phyloP scores from a whole-genome alignment of 2,329 filamentous ascomycete genomes.

The Fusarium redolens region DNA sequence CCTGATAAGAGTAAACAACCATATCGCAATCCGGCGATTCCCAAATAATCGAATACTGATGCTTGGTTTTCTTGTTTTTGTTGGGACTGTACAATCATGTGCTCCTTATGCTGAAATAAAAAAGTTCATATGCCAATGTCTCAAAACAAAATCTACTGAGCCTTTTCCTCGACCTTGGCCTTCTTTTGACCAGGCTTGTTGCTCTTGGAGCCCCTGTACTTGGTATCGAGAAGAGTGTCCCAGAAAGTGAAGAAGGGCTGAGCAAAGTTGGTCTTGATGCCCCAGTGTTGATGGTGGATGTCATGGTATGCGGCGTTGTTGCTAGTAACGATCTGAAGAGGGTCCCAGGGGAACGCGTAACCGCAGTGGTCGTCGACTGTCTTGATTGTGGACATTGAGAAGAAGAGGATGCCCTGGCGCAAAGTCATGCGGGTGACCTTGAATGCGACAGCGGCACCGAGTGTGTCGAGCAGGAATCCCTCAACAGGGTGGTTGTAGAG shows the following conservation, averaged over 20 bases:
- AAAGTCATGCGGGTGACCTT: constrained; percentile 84
- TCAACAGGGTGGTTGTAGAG: constrained; percentile 97
- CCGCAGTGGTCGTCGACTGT: constrained; percentile 98
- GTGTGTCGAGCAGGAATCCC: constrained; percentile 91
- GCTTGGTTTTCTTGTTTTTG: constrained; percentile 24
- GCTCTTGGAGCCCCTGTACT: constrained; percentile 75
- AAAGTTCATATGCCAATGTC: constrained; percentile 35
- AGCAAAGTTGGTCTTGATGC: constrained; percentile 94
- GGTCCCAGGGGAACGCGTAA: constrained; percentile 95
- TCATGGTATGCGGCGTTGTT: constrained; percentile 98
- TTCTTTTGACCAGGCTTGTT: constrained; percentile 52
- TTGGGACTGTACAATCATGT: constrained; percentile 29
- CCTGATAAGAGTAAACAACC: constrained; percentile 14
- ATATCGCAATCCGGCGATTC: constrained; percentile 37
- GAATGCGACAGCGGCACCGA: constrained; percentile 87
- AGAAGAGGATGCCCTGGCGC: constrained; percentile 90
- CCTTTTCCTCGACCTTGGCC: constrained; percentile 26
- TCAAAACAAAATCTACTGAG: constrained; percentile 26
- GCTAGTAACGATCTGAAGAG: constrained; percentile 87
- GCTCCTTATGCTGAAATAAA: constrained; percentile 37
- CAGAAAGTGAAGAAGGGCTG: constrained; percentile 97
- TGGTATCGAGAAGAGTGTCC: constrained; percentile 85
- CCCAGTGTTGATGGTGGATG: constrained; percentile 98
- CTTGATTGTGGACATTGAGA: constrained; percentile 89
- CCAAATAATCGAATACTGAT: constrained; percentile 11